Percentiles rank a stretch among this genome's conserved stretches.
phyloP scores from a whole-genome alignment of 345 rosid genomes.

The Arabidopsis suecica region DNA sequence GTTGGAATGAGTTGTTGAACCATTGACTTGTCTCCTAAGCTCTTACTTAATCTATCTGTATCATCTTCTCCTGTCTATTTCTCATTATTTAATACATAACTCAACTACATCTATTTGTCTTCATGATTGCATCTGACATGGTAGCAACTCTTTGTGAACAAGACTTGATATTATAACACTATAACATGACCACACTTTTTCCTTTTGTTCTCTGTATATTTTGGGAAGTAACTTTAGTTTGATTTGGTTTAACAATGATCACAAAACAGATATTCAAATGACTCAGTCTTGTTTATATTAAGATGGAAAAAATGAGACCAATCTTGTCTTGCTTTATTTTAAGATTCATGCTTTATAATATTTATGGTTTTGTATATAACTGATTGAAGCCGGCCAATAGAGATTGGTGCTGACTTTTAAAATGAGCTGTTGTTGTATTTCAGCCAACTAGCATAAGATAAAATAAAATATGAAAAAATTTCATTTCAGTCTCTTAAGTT shows the following conservation, averaged over 20 bases:
- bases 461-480: neutral
- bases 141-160: conserved; percentile 36
- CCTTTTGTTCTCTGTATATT: conserved; percentile 16
- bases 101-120: conserved; percentile 7
- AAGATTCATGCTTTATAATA: conserved; percentile 31
- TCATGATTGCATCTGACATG: conserved; percentile 45
- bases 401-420: conserved; percentile 34
- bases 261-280: conserved; percentile 24
- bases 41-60: conserved; percentile 47
- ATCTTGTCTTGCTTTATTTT: neutral
- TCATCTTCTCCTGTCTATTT: conserved; percentile 38
- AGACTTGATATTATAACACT: conserved; percentile 11
- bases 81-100: conserved; percentile 27
- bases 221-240: neutral
- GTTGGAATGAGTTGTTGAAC: conserved; percentile 48
- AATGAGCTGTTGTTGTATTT: conserved; percentile 37
- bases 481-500: conserved; percentile 18
- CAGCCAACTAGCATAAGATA: conserved; percentile 35
- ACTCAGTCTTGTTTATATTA: neutral
- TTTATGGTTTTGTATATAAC: conserved; percentile 24
- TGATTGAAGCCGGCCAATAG: conserved; percentile 44
- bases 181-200: conserved; percentile 6
- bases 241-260: conserved; percentile 20
- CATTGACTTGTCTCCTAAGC: conserved; percentile 49
- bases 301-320: conserved; percentile 23